phyloP scores from a whole-genome alignment of 805 yeast species.

The Cyberlindnera sargentensis region DNA sequence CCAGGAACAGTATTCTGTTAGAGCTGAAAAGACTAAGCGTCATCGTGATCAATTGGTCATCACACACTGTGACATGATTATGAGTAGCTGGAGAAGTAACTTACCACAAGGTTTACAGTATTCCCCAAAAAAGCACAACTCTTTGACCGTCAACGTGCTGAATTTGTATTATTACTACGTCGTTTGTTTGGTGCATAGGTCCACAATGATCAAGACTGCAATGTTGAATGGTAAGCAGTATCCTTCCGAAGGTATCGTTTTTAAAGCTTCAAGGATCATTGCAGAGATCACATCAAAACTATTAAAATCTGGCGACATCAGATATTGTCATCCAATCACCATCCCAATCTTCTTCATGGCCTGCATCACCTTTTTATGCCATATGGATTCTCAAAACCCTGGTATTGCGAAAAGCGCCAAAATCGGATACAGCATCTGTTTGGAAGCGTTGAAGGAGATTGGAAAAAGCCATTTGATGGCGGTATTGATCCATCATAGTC shows the following conservation, averaged over 20 bases:
- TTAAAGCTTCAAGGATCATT: constrained; percentile 75
- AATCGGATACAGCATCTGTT: constrained; percentile 27
- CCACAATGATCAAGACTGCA: constrained; percentile 45
- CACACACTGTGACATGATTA: constrained; percentile 61
- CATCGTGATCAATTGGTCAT: constrained; percentile 37
- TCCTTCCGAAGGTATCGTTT: constrained; percentile 53
- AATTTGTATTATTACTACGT: constrained; percentile 68
- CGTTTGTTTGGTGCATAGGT: constrained; percentile 64
- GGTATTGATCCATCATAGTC: constrained; percentile 41
- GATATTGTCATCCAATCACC: constrained; percentile 49
- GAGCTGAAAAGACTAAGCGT: constrained; percentile 45
- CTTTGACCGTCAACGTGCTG: constrained; percentile 48
- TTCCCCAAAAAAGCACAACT: constrained; percentile 42
- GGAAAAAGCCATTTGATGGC: constrained; percentile 50
- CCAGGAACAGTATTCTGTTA: constrained; percentile 63
- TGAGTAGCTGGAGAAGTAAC: constrained; percentile 70
- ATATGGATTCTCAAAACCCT: constrained; percentile 37
- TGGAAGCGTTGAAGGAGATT: constrained; percentile 28
- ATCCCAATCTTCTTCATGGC: constrained; percentile 59
- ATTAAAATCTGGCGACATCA: constrained; percentile 40
- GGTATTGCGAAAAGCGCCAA: constrained; percentile 31
- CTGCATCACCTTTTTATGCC: constrained; percentile 64
- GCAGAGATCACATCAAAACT: constrained; percentile 54
- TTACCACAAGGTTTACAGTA: constrained; percentile 59
- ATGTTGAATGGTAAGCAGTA: constrained; percentile 24